These are phyloP conservation scores for Neonectria neomacrospora DNA, from an alignment of 2,329 filamentous ascomycete genomes.

Conservation along the genomic window DNA sequence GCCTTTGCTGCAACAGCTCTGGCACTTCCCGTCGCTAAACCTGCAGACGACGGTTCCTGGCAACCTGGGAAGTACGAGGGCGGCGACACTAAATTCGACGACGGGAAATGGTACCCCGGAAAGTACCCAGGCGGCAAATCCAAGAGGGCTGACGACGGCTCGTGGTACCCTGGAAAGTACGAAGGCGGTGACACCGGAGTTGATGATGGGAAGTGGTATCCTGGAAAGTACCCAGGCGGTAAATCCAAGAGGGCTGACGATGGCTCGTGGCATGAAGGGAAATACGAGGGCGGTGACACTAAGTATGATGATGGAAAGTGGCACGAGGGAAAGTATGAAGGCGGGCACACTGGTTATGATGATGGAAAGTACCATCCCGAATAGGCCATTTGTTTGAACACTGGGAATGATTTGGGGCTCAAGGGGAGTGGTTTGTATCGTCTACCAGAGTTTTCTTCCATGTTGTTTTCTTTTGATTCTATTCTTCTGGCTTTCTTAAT, in stretches of 20 bases:
- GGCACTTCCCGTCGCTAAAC: neutral
- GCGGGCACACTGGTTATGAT: neutral
- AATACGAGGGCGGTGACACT: slow-evolving; percentile 18
- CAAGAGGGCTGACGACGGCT: slow-evolving; percentile 20
- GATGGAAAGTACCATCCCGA: neutral
- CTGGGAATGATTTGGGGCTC: neutral
- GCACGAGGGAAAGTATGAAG: slow-evolving; percentile 12
- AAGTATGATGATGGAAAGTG: slow-evolving; percentile 19
- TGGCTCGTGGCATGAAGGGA: slow-evolving; percentile 17
- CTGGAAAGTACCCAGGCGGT: slow-evolving; percentile 4
- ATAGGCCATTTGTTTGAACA: neutral
- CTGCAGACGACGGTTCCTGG: neutral
- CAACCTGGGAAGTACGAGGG: slow-evolving; percentile 12
- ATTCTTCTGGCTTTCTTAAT: neutral
- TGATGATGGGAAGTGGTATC: slow-evolving; percentile 16
- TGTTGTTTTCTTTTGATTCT: no score
- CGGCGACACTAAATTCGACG: neutral
- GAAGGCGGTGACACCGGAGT: slow-evolving; percentile 21
- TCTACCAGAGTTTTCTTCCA: neutral
- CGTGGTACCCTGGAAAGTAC: slow-evolving; percentile 29
- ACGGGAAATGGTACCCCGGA: neutral
- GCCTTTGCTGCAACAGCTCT: neutral
- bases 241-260: slow-evolving; percentile 6
- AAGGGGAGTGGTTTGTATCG: no score
- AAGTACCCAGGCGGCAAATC: neutral